phyloP scores from a whole-genome alignment of 1,284 basidiomycete genomes.

The Psilocybe mexicana region DNA sequence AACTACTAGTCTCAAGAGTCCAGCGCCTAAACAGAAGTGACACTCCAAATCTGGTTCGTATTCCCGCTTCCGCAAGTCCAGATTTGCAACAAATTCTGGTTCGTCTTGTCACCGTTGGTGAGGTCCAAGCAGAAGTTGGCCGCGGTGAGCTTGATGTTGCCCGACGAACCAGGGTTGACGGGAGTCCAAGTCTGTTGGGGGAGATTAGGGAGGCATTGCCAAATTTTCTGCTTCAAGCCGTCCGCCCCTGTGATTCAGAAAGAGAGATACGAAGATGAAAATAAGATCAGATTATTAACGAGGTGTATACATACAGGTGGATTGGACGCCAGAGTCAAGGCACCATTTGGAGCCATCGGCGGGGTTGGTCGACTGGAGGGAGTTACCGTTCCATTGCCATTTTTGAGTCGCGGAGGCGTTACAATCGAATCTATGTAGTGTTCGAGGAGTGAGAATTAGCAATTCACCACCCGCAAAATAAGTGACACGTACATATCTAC shows the following conservation, averaged over 20 bases:
- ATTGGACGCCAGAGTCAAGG: slow-evolving; percentile 1
- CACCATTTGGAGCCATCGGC: slow-evolving; percentile 5
- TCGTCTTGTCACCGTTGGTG: slow-evolving; percentile 2
- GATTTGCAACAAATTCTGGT: slow-evolving; percentile 6
- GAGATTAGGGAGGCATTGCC: slow-evolving; percentile 1
- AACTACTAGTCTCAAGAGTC: too few species aligned
- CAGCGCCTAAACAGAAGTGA: too few species aligned
- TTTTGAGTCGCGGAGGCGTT: slow-evolving; percentile 1
- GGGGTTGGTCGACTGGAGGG: not conserved
- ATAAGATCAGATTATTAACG: not conserved
- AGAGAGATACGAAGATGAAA: too few species aligned
- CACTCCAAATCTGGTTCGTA: not conserved
- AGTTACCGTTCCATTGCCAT: slow-evolving; percentile 6
- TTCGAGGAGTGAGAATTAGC: too few species aligned
- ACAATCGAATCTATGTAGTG: slow-evolving; percentile 3
- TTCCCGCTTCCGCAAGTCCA: not conserved
- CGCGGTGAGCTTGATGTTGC: not conserved
- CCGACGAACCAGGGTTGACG: not conserved
- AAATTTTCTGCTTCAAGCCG: slow-evolving; percentile 8
- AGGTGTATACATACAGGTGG: not conserved
- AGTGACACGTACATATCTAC: slow-evolving; percentile 5
- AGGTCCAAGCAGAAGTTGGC: slow-evolving; percentile 7
- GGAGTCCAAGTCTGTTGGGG: slow-evolving; percentile 7
- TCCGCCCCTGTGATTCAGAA: not conserved
- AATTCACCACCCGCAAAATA: too few species aligned